Conservation (phyloP, 768 basidiomycete species). For the Pulveroboletus frians region DNA sequence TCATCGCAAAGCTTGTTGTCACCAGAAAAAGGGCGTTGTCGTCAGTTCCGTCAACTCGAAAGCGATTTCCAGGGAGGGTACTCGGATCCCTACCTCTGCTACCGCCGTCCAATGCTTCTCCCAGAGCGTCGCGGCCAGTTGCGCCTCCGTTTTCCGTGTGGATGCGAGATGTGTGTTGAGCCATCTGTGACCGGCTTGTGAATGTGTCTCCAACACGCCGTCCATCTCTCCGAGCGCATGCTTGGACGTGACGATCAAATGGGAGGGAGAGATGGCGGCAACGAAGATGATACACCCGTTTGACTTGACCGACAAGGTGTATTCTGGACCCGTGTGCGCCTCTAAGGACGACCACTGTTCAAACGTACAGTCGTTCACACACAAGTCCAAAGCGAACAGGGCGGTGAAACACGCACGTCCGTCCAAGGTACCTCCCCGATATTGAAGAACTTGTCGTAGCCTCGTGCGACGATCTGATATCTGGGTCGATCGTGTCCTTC, state of each 20-base stretch:
- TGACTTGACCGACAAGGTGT: conserved; percentile 85
- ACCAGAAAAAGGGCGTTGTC: not conserved
- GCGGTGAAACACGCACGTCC: conserved; percentile 48
- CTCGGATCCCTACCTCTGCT: conserved; percentile 62
- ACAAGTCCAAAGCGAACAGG: not conserved
- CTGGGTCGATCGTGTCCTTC: conserved; percentile 29
- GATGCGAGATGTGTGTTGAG: conserved; percentile 52
- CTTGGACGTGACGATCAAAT: conserved; percentile 86
- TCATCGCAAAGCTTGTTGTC: conserved; percentile 85
- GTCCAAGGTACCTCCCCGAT: conserved; percentile 96
- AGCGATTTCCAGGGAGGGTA: not conserved
- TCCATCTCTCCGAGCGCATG: conserved; percentile 71
- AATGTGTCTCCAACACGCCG: conserved; percentile 54
- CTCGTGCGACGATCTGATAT: conserved; percentile 73
- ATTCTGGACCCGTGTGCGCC: conserved; percentile 66
- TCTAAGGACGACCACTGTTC: conserved; percentile 72
- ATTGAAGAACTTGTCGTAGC: conserved; percentile 99
- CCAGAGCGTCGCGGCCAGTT: conserved; percentile 74
- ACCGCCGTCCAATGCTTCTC: conserved; percentile 83
- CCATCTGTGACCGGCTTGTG: conserved; percentile 82
- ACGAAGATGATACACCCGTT: conserved; percentile 98
- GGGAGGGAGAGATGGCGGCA: conserved; percentile 67
- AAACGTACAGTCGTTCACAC: not conserved
- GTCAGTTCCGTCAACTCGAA: not conserved
- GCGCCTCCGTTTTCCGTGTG: conserved; percentile 61